Percentiles rank a stretch among this genome's conserved stretches.
Conservation (phyloP, 257 asterid genomes). For the Penstemon newberryi region DNA sequence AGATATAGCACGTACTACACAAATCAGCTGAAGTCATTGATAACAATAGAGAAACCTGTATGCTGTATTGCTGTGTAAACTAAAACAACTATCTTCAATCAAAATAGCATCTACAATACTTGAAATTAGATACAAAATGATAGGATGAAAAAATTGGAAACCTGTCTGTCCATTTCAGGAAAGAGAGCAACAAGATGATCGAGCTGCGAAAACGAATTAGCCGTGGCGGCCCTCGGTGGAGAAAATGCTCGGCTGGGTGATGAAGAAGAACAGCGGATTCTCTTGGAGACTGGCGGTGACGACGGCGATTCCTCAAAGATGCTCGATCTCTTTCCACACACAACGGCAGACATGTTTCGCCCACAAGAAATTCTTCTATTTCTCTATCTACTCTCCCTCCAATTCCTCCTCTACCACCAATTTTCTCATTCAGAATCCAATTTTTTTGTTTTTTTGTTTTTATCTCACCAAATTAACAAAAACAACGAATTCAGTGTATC, state of each 20-base stretch:
- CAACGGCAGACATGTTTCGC: slow-evolving; percentile 94
- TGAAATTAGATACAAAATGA: not conserved
- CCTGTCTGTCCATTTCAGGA: slow-evolving; percentile 95
- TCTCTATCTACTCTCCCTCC: slow-evolving; percentile 43
- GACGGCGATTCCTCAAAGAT: slow-evolving; percentile 89
- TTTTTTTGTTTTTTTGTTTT: too few species aligned
- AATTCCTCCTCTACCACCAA: slow-evolving; percentile 36
- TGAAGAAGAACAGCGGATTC: slow-evolving; percentile 78
- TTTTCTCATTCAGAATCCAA: slow-evolving; percentile 48
- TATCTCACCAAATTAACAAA: too few species aligned
- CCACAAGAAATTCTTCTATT: slow-evolving; percentile 23
- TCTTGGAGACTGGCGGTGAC: slow-evolving; percentile 75
- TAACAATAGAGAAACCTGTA: too few species aligned
- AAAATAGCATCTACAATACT: not conserved
- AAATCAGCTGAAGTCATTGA: too few species aligned
- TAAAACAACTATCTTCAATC: too few species aligned
- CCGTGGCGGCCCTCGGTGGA: slow-evolving; percentile 53
- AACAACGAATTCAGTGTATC: too few species aligned
- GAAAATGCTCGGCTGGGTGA: slow-evolving; percentile 50
- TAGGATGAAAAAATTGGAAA: slow-evolving; percentile 2
- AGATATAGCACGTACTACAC: too few species aligned
- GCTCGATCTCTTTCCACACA: slow-evolving; percentile 96
- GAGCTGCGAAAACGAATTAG: slow-evolving; percentile 33
- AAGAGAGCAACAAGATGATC: slow-evolving; percentile 64
- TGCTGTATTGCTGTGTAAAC: too few species aligned